Conservation (phyloP, 2,329 filamentous ascomycete species). For the Cladosporium sp. region DNA sequence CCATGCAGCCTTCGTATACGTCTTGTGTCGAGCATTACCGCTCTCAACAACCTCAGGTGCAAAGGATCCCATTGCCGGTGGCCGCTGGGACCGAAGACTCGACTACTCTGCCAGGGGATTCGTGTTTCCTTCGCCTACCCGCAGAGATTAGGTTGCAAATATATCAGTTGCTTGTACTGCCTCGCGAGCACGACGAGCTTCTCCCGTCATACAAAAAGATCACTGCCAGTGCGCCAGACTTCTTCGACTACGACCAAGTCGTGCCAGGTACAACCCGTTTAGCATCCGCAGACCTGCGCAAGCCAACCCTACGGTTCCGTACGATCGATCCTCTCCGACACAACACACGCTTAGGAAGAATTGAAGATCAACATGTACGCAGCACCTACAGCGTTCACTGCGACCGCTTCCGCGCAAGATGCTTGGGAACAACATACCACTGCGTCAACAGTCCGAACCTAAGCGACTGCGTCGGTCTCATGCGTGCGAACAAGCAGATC, state of each 20-base stretch:
- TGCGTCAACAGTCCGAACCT: conserved; percentile 44
- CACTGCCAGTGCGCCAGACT: conserved; percentile 40
- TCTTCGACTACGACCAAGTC: conserved; percentile 43
- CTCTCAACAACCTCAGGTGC: conserved; percentile 6
- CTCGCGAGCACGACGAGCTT: conserved; percentile 30
- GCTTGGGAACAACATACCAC: conserved; percentile 57
- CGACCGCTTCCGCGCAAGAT: conserved; percentile 45
- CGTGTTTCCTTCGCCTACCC: conserved; percentile 45
- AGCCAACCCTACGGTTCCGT: conserved; percentile 44
- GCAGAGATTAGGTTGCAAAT: conserved; percentile 50
- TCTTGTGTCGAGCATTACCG: conserved; percentile 28
- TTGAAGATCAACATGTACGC: conserved; percentile 34
- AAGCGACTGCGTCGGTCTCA: conserved; percentile 36
- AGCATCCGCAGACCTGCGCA: conserved; percentile 23
- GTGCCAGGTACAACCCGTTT: conserved; percentile 21
- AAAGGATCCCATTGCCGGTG: background rate
- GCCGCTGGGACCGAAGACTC: background rate
- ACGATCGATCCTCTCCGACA: conserved; percentile 44
- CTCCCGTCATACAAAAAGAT: conserved; percentile 35
- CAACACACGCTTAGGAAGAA: conserved; percentile 24
- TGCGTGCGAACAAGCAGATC: conserved; percentile 43
- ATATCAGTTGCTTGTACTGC: conserved; percentile 47
- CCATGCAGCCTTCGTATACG: conserved; percentile 27
- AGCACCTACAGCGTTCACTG: conserved; percentile 42
- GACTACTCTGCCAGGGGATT: conserved; percentile 1